These are phyloP conservation scores for Vicia sativa DNA, from an alignment of 306 rosid genomes.

Conservation along the genomic window DNA sequence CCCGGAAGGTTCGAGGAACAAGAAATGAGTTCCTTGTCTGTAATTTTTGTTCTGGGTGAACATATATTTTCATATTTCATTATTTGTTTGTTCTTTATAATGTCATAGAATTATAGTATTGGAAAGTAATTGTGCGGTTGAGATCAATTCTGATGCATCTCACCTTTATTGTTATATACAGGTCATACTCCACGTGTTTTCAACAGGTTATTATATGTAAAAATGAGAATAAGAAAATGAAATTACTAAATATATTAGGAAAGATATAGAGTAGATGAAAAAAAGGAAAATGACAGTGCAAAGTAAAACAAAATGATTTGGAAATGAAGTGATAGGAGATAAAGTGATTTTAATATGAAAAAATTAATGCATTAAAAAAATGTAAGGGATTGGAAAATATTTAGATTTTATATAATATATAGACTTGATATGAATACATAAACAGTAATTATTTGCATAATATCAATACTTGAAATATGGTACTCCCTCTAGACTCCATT, in stretches of 20 bases:
- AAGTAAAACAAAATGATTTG: background rate
- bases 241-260: background rate
- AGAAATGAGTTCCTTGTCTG: slow-evolving; percentile 38
- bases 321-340: background rate
- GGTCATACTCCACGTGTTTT: background rate
- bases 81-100: slow-evolving; percentile 75
- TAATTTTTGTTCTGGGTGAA: slow-evolving; percentile 47
- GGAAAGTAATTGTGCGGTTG: slow-evolving; percentile 18
- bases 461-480: too few relatives aligned
- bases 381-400: background rate
- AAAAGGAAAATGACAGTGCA: background rate
- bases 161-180: background rate
- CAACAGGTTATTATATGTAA: background rate
- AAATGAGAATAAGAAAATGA: background rate
- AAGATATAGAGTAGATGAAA: background rate
- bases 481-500: too few relatives aligned
- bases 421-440: background rate
- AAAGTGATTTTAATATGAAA: background rate
- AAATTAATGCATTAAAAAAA: too few relatives aligned
- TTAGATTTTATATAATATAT: background rate
- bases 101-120: slow-evolving; percentile 40
- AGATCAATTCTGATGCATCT: slow-evolving; percentile 1
- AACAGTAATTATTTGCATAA: background rate
- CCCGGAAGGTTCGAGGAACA: slow-evolving; percentile 41
- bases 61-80: slow-evolving; percentile 53